Conservation (phyloP, 1,139 yeast genomes). For the Groenewaldozyma sp. region DNA sequence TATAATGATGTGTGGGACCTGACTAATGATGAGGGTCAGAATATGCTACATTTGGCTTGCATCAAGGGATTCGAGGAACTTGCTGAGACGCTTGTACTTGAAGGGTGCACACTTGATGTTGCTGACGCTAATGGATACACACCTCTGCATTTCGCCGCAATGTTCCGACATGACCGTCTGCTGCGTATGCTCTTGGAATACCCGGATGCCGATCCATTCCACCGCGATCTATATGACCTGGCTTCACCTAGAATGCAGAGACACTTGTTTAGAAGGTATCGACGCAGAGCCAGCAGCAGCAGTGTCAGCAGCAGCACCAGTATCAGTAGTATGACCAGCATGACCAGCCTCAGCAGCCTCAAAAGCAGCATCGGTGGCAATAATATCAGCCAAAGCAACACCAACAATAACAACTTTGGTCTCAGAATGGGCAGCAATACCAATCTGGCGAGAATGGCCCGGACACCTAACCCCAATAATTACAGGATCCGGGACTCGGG, state of each 20-base stretch:
- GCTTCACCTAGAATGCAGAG: constrained; percentile 43
- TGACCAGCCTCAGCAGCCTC: too few relatives aligned
- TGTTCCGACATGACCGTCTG: constrained; percentile 55
- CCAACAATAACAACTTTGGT: background rate
- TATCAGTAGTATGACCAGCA: background rate
- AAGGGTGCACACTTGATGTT: constrained; percentile 64
- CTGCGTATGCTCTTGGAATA: constrained; percentile 48
- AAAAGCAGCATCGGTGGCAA: background rate
- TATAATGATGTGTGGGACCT: constrained; percentile 63
- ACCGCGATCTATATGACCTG: constrained; percentile 36
- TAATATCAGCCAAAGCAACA: too few relatives aligned
- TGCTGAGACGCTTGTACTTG: constrained; percentile 51
- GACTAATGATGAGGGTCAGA: constrained; percentile 68
- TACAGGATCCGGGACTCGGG: constrained; percentile 1
- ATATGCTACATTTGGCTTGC: constrained; percentile 71
- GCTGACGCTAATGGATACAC: constrained; percentile 69
- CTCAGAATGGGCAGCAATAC: background rate
- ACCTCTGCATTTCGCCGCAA: constrained; percentile 72
- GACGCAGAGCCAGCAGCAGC: background rate
- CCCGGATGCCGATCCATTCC: constrained; percentile 46
- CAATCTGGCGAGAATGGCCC: background rate
- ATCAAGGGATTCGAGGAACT: constrained; percentile 55
- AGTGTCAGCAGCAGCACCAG: background rate
- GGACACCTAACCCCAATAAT: background rate
- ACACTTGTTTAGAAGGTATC: constrained; percentile 9